Base-by-base conservation (phyloP, 1,284 basidiomycete species). In the Heterobasidion parviporum region DNA sequence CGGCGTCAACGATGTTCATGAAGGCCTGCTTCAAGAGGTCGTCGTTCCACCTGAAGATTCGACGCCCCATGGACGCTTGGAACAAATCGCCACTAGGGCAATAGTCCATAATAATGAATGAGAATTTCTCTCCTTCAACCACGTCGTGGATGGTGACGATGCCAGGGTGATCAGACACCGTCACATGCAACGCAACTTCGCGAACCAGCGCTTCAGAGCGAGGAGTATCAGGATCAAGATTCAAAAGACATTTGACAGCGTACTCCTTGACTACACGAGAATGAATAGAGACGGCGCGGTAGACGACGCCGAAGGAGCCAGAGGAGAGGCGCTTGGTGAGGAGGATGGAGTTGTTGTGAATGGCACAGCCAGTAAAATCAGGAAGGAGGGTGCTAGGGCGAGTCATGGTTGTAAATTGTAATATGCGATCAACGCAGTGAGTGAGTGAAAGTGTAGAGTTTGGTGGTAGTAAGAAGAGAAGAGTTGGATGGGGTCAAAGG, bases 21-120 rank as follows among this genome's bases (percentile, higher is more conserved):
- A 82, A 80, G 49, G 80, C 73, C 16, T 62, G 62, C 57, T 74
- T 77, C 64, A 82, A 76, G 55, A 80, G 67, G 32, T 68, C 69
- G 63, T 83, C 78, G 62, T 79, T 70, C 49, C 74, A 74, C 55
- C 74, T 68, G 68, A 81, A 87, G 32, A 54, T 32, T 41, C 69
- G 65, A 56, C 76, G 75, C 8, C 71, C 70, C 59, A 78, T 79
- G 67, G 86, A 82, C 71, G 81, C 80, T 20, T 74, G 71, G 65
- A 83, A 85, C 58, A 88, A 71, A 66, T 87, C 84, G 54, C 84
- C 83, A 55, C 82, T 80, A 44, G 76, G 72, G 67, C 79, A 82
- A 65, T 78, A 83, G 65, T 87, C 80, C 64, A 86, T 73, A 58
- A 87, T 73, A 60, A 85, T 76, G 68, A 79, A 87, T 63, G 80